A percentile compares a stretch with the other conserved stretches of the same genome.
These are phyloP conservation scores for Syzygium oleosum DNA, from an alignment of 345 rosid species.

Conservation along the genomic window DNA sequence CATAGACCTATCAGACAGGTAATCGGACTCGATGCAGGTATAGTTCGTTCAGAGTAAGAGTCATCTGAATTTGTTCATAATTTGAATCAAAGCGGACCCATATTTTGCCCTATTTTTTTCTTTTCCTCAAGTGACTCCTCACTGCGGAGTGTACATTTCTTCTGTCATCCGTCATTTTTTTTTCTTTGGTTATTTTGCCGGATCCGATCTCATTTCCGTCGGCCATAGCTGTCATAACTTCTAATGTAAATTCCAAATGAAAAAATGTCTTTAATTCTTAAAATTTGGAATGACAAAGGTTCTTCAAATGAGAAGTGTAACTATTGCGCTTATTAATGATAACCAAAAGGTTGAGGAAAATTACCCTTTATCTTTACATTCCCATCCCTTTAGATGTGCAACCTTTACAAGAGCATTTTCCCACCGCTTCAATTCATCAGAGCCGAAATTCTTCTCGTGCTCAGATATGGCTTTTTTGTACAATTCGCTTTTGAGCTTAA, in stretches of 20 bases:
- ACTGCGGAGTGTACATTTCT: not conserved
- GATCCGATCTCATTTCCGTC: not conserved
- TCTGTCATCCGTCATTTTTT: not conserved
- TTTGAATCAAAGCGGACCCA: not conserved
- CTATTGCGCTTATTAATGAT: not conserved
- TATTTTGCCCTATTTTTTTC: too few species aligned
- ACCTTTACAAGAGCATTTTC: not conserved
- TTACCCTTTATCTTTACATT: not conserved
- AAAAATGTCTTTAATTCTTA: not conserved
- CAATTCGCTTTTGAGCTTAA: not conserved
- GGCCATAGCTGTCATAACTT: not conserved
- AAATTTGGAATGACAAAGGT: accelerated
- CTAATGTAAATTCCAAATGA: not conserved
- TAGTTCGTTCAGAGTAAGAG: not conserved
- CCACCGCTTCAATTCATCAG: not conserved
- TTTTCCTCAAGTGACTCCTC: not conserved
- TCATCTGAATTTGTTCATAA: not conserved
- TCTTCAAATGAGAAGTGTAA: not conserved
- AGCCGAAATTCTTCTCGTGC: not conserved
- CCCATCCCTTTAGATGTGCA: not conserved
- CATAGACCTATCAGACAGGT: not conserved
- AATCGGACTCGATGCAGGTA: not conserved
- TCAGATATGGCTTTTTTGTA: not conserved
- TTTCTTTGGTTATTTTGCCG: not conserved
- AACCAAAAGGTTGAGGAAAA: not conserved